Evolutionary conservation across 2,329 filamentous ascomycete species (phyloP), one percentile per base, ranked within the genome.

Genomic region (Neobulgaria alba): DNA sequence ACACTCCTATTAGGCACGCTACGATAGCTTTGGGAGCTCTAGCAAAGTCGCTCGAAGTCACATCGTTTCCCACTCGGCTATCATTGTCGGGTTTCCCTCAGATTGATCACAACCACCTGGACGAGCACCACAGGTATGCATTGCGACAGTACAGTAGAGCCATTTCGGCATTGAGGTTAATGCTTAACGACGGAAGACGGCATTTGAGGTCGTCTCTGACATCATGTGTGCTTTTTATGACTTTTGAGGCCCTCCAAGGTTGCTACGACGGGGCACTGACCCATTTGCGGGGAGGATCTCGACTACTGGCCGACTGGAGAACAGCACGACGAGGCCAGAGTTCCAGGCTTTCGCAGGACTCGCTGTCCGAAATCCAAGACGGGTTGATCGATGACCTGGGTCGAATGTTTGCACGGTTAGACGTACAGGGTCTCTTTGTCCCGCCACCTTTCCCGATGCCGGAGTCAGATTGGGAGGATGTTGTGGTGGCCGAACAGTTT

Each of bases 291-390:
- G 56, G 56, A 12, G 56, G 56, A 2, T 57, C 55, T 4, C 45
- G 56, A 36, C 42, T 58, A 7, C 42, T 58, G 8, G 55, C 55
- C 14, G 56, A 58, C 29, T 58, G 56, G 56, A 50, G 56, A 39
- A 56, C 53, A 16, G 56, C 56, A 23, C 48, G 56, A 7, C 45
- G 53, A 32, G 56, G 56, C 3, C 46, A 50, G 43, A 51, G 50
- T 29, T 53, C 51, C 8, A 38, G 54, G 20, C 36, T 58, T n/a
- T 58, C 56, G 14, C 56, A 58, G 33, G 56, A 58, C 38, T 58
- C 56, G 4, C 43, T 57, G 16, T 58, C 56, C 2, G 54, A 58
- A 26, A 57, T 58, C 36, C 56, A 58, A 34, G 56, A 58, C 47
- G 55, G 53, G 21, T 38, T 58, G 10, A 48, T 58, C 10, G 56